Evolutionary conservation across 495 filamentous ascomycete species (phyloP).

Genomic region (Aspergillus haitiensis): DNA sequence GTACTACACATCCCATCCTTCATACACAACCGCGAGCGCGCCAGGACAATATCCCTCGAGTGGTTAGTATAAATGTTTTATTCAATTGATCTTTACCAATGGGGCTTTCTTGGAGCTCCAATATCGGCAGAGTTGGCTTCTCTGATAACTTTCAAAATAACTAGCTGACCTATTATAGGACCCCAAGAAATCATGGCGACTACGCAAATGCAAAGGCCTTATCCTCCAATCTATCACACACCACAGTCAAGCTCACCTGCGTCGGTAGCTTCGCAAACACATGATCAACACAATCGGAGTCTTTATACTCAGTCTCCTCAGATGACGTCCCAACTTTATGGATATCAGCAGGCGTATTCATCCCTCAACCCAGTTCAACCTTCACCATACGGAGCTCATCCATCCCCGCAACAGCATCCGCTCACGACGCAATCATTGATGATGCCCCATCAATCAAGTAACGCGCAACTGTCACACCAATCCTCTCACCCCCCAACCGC

Average conservation of each 20-base stretch:
- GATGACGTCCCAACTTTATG: constrained; percentile 74
- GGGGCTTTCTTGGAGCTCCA: no score
- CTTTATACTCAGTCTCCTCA: constrained; percentile 80
- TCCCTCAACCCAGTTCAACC: constrained; percentile 69
- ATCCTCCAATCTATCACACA: constrained; percentile 93
- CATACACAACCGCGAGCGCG: constrained; percentile 69
- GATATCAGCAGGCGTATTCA: constrained; percentile 67
- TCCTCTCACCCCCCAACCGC: constrained; percentile 43
- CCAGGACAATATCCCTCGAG: constrained; percentile 73
- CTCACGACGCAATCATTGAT: constrained; percentile 64
- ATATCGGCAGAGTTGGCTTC: not conserved
- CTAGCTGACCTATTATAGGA: constrained; percentile 51
- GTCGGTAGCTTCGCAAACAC: constrained; percentile 88
- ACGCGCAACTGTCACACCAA: constrained; percentile 59
- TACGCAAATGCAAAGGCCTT: constrained; percentile 79
- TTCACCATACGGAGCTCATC: constrained; percentile 76
- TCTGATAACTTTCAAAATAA: not conserved
- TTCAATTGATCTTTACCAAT: not conserved
- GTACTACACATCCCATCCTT: constrained; percentile 71
- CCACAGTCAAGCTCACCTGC: constrained; percentile 94
- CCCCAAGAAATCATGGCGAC: constrained; percentile 92
- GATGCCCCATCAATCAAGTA: constrained; percentile 66
- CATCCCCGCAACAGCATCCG: constrained; percentile 64
- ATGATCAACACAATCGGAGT: constrained; percentile 80
- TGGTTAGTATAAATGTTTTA: constrained; percentile 56